phyloP scores from a whole-genome alignment of 2,329 filamentous ascomycete genomes.

The Cadophora sp. region DNA sequence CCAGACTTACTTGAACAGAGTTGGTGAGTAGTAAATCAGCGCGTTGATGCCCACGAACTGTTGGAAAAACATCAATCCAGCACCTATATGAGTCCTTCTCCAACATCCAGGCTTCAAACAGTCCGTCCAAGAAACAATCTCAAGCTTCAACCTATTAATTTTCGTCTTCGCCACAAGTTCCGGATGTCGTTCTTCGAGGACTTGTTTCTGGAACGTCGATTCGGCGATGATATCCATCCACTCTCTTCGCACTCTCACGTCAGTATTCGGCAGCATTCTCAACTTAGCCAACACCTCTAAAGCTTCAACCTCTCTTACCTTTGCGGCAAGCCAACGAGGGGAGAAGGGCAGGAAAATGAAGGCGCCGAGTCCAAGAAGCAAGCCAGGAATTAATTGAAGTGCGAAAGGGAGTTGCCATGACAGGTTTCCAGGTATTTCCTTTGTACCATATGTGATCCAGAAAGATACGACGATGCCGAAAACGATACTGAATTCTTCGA shows the following conservation, averaged over 20 bases:
- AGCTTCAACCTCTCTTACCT: conserved; percentile 52
- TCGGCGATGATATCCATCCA: conserved; percentile 56
- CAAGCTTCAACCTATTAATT: conserved; percentile 50
- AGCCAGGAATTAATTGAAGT: conserved; percentile 54
- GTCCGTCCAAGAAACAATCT: conserved; percentile 53
- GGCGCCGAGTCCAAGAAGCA: conserved; percentile 51
- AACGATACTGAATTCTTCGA: conserved; percentile 68
- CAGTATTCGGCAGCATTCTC: conserved; percentile 50
- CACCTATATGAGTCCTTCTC: conserved; percentile 52
- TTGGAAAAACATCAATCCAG: conserved; percentile 57
- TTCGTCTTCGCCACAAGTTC: background rate
- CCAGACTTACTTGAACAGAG: conserved; percentile 61
- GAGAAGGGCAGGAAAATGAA: conserved; percentile 54
- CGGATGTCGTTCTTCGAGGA: conserved; percentile 9
- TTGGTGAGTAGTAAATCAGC: conserved; percentile 52
- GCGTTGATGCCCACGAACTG: conserved; percentile 54
- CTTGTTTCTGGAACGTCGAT: conserved; percentile 44
- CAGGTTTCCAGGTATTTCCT: conserved; percentile 31
- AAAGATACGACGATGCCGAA: conserved; percentile 58
- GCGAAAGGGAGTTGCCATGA: conserved; percentile 55
- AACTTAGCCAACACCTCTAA: conserved; percentile 55
- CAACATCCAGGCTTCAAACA: conserved; percentile 51
- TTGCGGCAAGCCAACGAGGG: conserved; percentile 54
- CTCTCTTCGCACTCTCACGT: conserved; percentile 51
- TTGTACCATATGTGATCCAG: conserved; percentile 53